Evolutionary conservation across 352 stramenopile species (phyloP).

Genomic region (Phytopythium kandeliae): DNA sequence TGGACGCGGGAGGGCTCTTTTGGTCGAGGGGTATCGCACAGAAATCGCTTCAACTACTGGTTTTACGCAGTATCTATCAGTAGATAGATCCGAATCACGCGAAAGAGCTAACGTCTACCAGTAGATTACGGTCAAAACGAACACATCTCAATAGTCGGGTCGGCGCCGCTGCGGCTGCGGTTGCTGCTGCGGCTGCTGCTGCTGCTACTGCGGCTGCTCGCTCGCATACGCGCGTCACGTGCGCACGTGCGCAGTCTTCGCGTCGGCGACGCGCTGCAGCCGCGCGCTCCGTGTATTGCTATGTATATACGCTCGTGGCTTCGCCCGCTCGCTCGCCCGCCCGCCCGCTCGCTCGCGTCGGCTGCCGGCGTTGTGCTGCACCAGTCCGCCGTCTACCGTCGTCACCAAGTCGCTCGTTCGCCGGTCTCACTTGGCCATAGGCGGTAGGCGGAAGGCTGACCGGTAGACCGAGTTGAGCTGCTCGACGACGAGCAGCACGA

Average conservation of each 20-base stretch:
- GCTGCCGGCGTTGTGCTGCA: no score
- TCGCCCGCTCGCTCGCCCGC: no score
- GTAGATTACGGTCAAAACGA: background rate
- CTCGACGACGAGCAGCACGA: slow-evolving; percentile 98
- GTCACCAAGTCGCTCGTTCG: background rate
- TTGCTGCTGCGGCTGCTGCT: no score
- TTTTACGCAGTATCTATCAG: background rate
- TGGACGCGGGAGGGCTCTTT: no score
- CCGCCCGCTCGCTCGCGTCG: no score
- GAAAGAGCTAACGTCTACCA: background rate
- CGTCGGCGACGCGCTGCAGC: no score
- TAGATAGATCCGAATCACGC: background rate
- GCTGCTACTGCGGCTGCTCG: no score
- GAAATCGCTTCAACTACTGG: slow-evolving; percentile 1
- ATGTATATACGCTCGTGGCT: background rate
- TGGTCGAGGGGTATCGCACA: no score
- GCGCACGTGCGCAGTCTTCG: no score
- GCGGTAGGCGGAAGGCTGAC: slow-evolving; percentile 37
- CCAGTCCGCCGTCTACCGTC: slow-evolving; percentile 3
- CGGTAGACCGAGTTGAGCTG: slow-evolving; percentile 89
- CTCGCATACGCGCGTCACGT: no score
- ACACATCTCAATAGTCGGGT: no score
- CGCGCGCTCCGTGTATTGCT: slow-evolving; percentile 1
- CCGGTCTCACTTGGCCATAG: slow-evolving; percentile 11
- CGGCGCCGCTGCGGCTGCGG: no score